phyloP scores from a whole-genome alignment of 805 yeast genomes.

The Candida yuanshanica region DNA sequence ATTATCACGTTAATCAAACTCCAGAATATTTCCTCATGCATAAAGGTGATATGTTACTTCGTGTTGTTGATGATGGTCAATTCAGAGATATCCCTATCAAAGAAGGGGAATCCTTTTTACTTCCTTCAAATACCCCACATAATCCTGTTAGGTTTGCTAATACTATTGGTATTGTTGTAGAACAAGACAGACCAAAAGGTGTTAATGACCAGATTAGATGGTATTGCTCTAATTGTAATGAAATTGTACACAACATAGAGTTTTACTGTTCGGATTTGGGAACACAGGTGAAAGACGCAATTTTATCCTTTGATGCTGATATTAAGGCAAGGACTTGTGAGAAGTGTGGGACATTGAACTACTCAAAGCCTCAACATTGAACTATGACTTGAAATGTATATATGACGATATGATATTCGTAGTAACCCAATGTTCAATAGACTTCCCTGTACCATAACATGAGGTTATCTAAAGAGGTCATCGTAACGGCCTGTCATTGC shows the following conservation, averaged over 20 bases:
- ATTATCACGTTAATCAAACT: slow-evolving; percentile 88
- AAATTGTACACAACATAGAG: slow-evolving; percentile 58
- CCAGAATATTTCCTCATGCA: slow-evolving; percentile 91
- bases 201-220: slow-evolving; percentile 72
- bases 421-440: neutral
- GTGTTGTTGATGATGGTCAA: slow-evolving; percentile 73
- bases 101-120: slow-evolving; percentile 85
- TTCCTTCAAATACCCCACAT: slow-evolving; percentile 84
- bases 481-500: slow-evolving; percentile 44
- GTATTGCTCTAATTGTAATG: slow-evolving; percentile 74
- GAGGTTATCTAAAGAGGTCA: neutral
- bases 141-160: slow-evolving; percentile 82
- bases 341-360: slow-evolving; percentile 67
- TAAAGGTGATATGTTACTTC: slow-evolving; percentile 79
- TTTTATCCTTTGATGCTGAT: slow-evolving; percentile 61
- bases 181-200: slow-evolving; percentile 80
- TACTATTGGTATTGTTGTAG: slow-evolving; percentile 87
- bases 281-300: slow-evolving; percentile 83
- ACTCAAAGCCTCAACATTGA: slow-evolving; percentile 48
- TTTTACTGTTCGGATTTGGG: slow-evolving; percentile 82
- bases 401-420: too few relatives aligned
- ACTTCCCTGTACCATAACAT: neutral
- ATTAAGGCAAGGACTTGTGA: slow-evolving; percentile 62
- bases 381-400: neutral
- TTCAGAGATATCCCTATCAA: slow-evolving; percentile 69